Percentiles rank a stretch among this genome's conserved stretches.
Conservation (phyloP, 2,329 filamentous ascomycete genomes). For the Ceratocystis variospora region DNA sequence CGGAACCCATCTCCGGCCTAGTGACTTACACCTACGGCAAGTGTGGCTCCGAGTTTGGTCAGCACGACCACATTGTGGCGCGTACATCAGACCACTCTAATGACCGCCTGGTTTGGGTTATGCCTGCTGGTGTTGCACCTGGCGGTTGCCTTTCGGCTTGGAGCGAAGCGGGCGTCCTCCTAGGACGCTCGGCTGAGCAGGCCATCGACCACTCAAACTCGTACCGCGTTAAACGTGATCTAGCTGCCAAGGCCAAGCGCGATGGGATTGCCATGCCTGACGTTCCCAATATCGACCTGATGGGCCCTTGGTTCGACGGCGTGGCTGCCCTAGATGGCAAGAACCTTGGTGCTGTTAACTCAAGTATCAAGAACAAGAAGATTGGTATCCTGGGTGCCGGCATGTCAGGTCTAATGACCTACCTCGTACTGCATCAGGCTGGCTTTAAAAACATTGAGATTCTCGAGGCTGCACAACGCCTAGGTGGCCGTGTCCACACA, state of each 20-base stretch:
- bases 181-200: conserved; percentile 25
- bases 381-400: conserved; percentile 53
- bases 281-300: conserved; percentile 25
- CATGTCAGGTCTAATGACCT: conserved; percentile 51
- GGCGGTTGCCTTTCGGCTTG: conserved; percentile 32
- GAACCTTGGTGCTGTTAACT: conserved; percentile 30
- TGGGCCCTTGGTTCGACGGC: conserved; percentile 49
- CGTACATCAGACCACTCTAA: conserved; percentile 20
- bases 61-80: conserved; percentile 20
- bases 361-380: conserved; percentile 41
- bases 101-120: conserved; percentile 22
- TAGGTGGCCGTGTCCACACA: conserved; percentile 52
- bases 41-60: conserved; percentile 19
- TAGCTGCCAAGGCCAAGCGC: conserved; percentile 21
- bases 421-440: conserved; percentile 34
- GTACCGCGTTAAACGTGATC: conserved; percentile 8
- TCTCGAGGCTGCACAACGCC: conserved; percentile 44
- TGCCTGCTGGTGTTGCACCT: conserved; percentile 22
- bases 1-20: conserved; percentile 18
- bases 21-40: conserved; percentile 21
- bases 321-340: conserved; percentile 44
- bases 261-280: conserved; percentile 36
- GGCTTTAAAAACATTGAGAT: conserved; percentile 49
- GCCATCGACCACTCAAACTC: conserved; percentile 20
- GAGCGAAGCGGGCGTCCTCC: conserved; percentile 22